phyloP scores from a whole-genome alignment of 495 filamentous ascomycete species.

The Penicillium angulare region DNA sequence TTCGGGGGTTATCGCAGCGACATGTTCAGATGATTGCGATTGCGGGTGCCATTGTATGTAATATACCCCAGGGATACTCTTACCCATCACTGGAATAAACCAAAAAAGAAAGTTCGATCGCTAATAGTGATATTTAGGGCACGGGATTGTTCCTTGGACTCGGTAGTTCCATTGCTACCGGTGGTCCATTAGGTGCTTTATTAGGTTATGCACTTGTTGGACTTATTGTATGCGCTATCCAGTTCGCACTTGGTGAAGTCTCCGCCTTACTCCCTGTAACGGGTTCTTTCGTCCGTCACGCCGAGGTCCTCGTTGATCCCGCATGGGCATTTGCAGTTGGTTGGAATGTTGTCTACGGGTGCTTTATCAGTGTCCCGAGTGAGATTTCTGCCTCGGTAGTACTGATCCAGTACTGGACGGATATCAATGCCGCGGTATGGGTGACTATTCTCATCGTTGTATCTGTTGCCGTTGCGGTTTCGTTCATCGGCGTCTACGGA shows the following conservation, averaged over 20 bases:
- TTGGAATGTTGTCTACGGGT: conserved; percentile 50
- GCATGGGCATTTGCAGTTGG: conserved; percentile 63
- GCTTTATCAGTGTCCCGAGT: conserved; percentile 62
- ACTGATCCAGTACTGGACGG: conserved; percentile 59
- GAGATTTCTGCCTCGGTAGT: conserved; percentile 63
- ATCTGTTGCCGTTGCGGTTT: conserved; percentile 52
- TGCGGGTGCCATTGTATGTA: conserved; percentile 52
- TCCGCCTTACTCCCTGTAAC: conserved; percentile 43
- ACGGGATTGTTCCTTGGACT: conserved; percentile 64
- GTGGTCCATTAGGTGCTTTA: conserved; percentile 60
- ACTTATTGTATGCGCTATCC: conserved; percentile 38
- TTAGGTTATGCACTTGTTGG: conserved; percentile 47
- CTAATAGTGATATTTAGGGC: too few species aligned
- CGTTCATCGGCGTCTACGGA: conserved; percentile 48
- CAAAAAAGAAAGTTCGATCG: too few species aligned
- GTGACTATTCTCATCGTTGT: conserved; percentile 55
- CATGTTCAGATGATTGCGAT: conserved; percentile 61
- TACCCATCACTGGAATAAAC: too few species aligned
- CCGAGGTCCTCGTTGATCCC: conserved; percentile 48
- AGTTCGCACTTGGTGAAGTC: conserved; percentile 43
- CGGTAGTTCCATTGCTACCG: conserved; percentile 54
- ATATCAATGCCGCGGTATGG: conserved; percentile 51
- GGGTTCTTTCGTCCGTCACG: conserved; percentile 53
- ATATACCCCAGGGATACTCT: too few species aligned
- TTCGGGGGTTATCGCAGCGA: conserved; percentile 38